Conservation (phyloP, 108 stramenopile species). For the Stephanodiscus triporus region DNA sequence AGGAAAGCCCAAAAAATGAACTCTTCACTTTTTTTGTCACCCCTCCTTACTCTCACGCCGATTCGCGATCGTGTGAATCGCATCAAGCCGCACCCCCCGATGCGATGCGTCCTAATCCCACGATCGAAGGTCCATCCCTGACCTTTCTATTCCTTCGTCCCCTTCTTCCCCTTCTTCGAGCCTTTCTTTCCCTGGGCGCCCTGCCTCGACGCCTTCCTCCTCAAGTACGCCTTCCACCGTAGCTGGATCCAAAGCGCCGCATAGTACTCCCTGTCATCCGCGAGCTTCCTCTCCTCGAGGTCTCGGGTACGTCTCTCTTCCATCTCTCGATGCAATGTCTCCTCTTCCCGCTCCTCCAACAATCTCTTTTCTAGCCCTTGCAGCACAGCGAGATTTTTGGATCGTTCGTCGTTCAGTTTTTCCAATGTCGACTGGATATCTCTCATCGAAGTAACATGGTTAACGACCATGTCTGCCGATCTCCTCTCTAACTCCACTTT, state of each 20-base stretch:
- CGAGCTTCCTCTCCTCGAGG: neutral
- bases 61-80: too few species aligned
- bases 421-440: constrained; percentile 5
- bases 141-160: neutral
- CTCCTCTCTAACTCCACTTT: neutral
- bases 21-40: too few species aligned
- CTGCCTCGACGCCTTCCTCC: constrained; percentile 15
- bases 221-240: constrained; percentile 36
- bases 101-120: too few species aligned
- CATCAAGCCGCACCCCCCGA: too few species aligned
- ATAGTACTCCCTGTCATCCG: constrained; percentile 23
- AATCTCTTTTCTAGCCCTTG: constrained; percentile 11
- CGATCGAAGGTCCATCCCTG: too few species aligned
- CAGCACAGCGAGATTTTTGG: neutral
- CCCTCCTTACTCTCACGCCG: too few species aligned
- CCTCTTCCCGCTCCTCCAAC: constrained; percentile 15
- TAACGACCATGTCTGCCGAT: neutral
- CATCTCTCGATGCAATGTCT: neutral
- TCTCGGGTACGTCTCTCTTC: neutral
- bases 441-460: neutral
- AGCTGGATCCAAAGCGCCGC: constrained; percentile 41
- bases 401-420: constrained; percentile 12
- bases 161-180: constrained; percentile 17
- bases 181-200: neutral
- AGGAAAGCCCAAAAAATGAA: too few species aligned